Evolutionary conservation across 495 filamentous ascomycete species (phyloP), one percentile per base, ranked within the genome.

Genomic region (Talaromyces nanjingensis): DNA sequence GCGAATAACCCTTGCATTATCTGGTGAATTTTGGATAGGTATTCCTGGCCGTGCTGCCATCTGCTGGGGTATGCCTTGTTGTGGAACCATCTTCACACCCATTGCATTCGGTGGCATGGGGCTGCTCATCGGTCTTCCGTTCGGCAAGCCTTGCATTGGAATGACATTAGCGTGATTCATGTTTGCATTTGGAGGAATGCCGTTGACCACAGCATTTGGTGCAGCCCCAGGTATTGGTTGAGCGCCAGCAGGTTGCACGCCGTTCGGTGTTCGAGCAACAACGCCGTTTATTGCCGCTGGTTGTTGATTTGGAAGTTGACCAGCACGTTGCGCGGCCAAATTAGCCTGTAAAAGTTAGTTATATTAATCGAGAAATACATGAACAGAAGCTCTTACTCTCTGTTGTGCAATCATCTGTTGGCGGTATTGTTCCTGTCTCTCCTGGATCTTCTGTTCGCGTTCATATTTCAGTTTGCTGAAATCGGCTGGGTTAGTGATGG

Each of bases 401-500:
- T 85, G 82, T 62, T 81, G 77, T 52, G 82, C 79, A 61, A 83
- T 76, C 73, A 83, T 76, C 68, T 91, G 87, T 69, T 86, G 82
- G 24, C 86, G 83, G 64, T 89, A 85, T 31, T 84, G 79, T 66
- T 86, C 83, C 74, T 91, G 86, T 67, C 86, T 84, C 75, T 96
- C 91, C 49, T 84, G 83, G 53, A 90, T 72, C 64, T 90, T 90
- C 67, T 90, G 74, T 63, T 97, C 93, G 34, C 89, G 85, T 63
- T 97, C 92, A 71, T 88, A 86, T 71, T 93, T 92, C 69, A 96
- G 80, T 31, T 90, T 83, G 70, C 92, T 96, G 69, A 96, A 93
- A 59, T 96, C 91, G 66, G 90, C 86, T 0, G 94, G 93, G 0
- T 93, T 93, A 58, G 90, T 81, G 25, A 84, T 81, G 20, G 74